Evolutionary conservation across 805 yeast genomes (phyloP), one percentile per base, ranked within the genome.

Genomic region (Saccharomycopsis selenospora): DNA sequence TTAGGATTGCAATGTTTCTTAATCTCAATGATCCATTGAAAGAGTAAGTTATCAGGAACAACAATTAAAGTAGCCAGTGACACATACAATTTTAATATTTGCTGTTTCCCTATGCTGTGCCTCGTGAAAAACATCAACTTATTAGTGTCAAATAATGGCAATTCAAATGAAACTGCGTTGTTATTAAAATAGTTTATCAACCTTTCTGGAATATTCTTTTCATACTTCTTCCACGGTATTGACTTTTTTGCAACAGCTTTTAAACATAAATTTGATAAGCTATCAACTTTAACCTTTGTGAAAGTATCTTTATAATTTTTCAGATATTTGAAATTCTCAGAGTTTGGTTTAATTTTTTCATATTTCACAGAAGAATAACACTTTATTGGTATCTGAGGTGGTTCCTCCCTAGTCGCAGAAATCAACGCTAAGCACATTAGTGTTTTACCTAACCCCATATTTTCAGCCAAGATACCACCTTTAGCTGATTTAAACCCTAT

Each of bases 361-460:
- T 51, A n/a, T n/a, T n/a, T n/a, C n/a, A n/a, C n/a, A 11, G 17
- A 4, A 17, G 36, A 29, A 20, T 20, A 40, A 45, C 40, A 45
- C 30, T 10, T 38, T 2, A 17, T 18, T 0, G 83, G 82, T 2
- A 69, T 65, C 30, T 61, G 61, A 0, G 84, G 69, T 1, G 72
- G 57, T 43, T 82, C 83, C 55, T 61, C 64, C 53, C 73, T 77
- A 0, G 88, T 73, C 5, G 73, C 56, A 53, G 82, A 74, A 0
- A 82, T 69, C 40, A 85, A 60, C 0, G 89, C 79, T 3, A 84
- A 64, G 1, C 85, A 73, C 56, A 84, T 90, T 27, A 82, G 73
- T 0, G 93, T 85, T 61, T 85, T 85, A 40, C 93, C 93, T 18
- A 85, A 66, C 6, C 93, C 93, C 93, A 84, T 84, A 69, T 82